A percentile compares a stretch with the other conserved stretches of the same genome.
These are phyloP conservation scores for Senecio squalidus DNA, from an alignment of 140 eudicot genomes.

Conservation along the genomic window DNA sequence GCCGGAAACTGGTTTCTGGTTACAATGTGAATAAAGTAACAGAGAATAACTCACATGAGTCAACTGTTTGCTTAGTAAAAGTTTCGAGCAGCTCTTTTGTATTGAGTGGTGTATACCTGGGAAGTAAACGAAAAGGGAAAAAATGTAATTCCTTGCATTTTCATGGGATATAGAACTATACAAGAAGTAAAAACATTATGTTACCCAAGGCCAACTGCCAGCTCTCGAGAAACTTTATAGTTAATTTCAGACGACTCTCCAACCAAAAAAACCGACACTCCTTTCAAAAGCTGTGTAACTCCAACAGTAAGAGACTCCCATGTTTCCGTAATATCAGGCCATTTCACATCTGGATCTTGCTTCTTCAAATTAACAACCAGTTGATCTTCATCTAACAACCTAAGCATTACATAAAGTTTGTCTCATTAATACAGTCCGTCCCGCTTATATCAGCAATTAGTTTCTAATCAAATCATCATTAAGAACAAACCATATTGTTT, in stretches of 20 bases:
- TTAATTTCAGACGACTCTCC: slow-evolving; percentile 94
- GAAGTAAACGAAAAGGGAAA: slow-evolving; percentile 16
- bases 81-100: slow-evolving; percentile 82
- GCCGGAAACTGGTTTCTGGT: not conserved
- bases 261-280: slow-evolving; percentile 70
- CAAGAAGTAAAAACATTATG: not conserved
- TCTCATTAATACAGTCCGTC: not conserved
- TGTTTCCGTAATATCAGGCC: slow-evolving; percentile 95
- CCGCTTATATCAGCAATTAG: not conserved
- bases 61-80: slow-evolving; percentile 61
- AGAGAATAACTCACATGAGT: slow-evolving; percentile 64
- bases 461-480: not conserved
- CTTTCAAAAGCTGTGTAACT: slow-evolving; percentile 76
- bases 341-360: slow-evolving; percentile 84
- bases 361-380: slow-evolving; percentile 78
- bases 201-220: slow-evolving; percentile 95
- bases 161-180: not conserved
- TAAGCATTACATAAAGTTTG: slow-evolving; percentile 12
- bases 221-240: slow-evolving; percentile 70
- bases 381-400: slow-evolving; percentile 89
- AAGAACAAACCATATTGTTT: slow-evolving; percentile 74
- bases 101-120: slow-evolving; percentile 78
- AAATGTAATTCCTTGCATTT: not conserved
- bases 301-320: slow-evolving; percentile 88
- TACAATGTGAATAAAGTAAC: slow-evolving; percentile 4